These are phyloP conservation scores for Aureobasidium namibiae DNA, from an alignment of 2,329 filamentous ascomycete species.

Conservation along the genomic window DNA sequence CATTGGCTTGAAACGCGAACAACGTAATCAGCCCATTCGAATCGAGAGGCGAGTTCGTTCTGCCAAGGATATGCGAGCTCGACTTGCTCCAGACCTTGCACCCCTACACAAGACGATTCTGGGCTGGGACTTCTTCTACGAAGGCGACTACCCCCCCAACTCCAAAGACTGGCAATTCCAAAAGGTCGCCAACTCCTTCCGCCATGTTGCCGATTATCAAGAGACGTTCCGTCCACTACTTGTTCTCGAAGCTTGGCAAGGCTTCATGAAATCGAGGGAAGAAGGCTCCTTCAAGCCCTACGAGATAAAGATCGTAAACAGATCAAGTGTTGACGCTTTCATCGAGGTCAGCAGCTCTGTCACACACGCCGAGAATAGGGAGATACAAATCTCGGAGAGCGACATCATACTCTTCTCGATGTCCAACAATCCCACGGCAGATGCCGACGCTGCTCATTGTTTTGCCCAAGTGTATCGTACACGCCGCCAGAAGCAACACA, in stretches of 20 bases:
- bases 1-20: constrained; percentile 31
- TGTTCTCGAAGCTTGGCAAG: constrained; percentile 90
- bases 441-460: constrained; percentile 64
- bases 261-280: constrained; percentile 81
- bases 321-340: constrained; percentile 85
- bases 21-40: constrained; percentile 66
- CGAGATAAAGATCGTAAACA: constrained; percentile 78
- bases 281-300: constrained; percentile 75
- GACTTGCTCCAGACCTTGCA: constrained; percentile 81
- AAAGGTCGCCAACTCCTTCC: constrained; percentile 69
- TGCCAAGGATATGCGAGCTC: constrained; percentile 87
- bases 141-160: constrained; percentile 74
- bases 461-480: constrained; percentile 76
- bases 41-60: constrained; percentile 75
- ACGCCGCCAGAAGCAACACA: constrained; percentile 67
- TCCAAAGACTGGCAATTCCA: constrained; percentile 62
- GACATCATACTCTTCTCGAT: constrained; percentile 84
- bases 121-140: constrained; percentile 90
- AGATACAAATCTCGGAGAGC: constrained; percentile 67
- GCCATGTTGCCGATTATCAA: constrained; percentile 71
- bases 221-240: constrained; percentile 84
- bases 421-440: constrained; percentile 59
- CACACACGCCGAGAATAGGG: constrained; percentile 59
- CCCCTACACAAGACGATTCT: constrained; percentile 78
- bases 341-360: constrained; percentile 84